Base-by-base conservation (phyloP, 768 basidiomycete species). In the Tricholoma flavovirens region DNA sequence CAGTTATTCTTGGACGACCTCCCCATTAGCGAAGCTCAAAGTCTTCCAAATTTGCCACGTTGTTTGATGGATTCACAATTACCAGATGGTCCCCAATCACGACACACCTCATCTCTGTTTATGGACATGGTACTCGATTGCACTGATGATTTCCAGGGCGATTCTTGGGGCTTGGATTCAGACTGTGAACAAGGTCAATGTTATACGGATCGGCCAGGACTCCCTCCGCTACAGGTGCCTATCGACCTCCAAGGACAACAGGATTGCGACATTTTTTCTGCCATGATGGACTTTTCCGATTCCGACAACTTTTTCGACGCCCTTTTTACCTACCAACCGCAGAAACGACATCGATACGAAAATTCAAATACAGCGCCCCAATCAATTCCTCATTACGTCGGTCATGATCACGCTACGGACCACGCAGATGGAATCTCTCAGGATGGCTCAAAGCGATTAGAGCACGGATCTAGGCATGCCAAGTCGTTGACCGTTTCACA, bases 211-310 rank as follows among this genome's bases (percentile, higher is more conserved):
- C 14, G 17, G 29, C n/a, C 29, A 49, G n/a, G 29, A 30, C 15
- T 30, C n/a, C 8, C 46, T 48, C 15, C 12, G 46, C 17, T 48
- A 30, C 26, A 49, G 29, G 9, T 45, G 11, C 43, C 43, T 38
- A 17, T 29, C 15, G 40, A 53, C 12, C 19, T 30, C 21, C 14
- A 49, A 11, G 50, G n/a, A 22, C 54, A 12, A 21, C n/a, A 1
- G 32, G 45, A 55, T 36, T 35, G 45, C 32, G 54, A 45, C 7
- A 48, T 29, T 12, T n/a, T 43, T n/a, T 40, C 59, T 29, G 49
- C 46, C 30, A 22, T 60, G 48, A 52, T 62, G 7, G 54, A 60
- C 49, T 54, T 58, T 36, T 60, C 58, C 38, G 57, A 60, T 29
- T 52, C 42, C 32, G 59, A 60, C 54, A 38, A 29, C 4, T 36